Evolutionary conservation across 768 basidiomycete species (phyloP).

Genomic region (Suillus sp.): DNA sequence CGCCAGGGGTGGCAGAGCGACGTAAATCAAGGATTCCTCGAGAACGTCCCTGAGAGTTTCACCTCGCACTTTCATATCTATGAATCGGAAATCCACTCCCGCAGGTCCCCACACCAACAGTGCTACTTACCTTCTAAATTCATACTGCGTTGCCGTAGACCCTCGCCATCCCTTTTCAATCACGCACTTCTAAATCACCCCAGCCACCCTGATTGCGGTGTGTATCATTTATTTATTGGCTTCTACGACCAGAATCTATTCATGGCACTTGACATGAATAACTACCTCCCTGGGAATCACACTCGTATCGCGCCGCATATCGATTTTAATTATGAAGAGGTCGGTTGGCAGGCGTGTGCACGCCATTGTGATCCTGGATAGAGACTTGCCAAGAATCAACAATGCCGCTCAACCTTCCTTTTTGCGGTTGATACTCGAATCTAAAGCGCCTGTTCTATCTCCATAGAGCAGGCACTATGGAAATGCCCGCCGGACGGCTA

Average conservation of each 20-base stretch:
- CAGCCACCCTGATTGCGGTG: slow-evolving; percentile 24
- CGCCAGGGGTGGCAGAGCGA: slow-evolving; percentile 19
- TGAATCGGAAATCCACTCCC: slow-evolving; percentile 16
- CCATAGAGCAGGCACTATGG: slow-evolving; percentile 22
- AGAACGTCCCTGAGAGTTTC: slow-evolving; percentile 12
- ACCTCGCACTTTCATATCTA: slow-evolving; percentile 11
- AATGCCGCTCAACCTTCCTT: slow-evolving; percentile 30
- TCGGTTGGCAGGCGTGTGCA: slow-evolving; percentile 21
- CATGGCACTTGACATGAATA: slow-evolving; percentile 16
- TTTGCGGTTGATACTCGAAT: slow-evolving; percentile 26
- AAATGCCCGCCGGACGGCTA: slow-evolving; percentile 25
- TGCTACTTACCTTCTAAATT: slow-evolving; percentile 14
- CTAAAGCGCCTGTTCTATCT: slow-evolving; percentile 22
- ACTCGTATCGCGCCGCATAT: slow-evolving; percentile 16
- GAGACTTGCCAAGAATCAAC: slow-evolving; percentile 21
- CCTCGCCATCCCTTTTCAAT: slow-evolving; percentile 17
- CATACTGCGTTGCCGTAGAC: slow-evolving; percentile 19
- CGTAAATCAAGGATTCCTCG: slow-evolving; percentile 27
- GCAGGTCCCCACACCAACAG: slow-evolving; percentile 12
- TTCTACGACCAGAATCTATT: slow-evolving; percentile 15
- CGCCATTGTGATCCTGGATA: slow-evolving; percentile 15
- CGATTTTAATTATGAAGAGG: slow-evolving; percentile 27
- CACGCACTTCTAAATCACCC: slow-evolving; percentile 24
- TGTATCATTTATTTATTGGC: slow-evolving; percentile 11
- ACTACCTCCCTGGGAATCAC: slow-evolving; percentile 14